Evolutionary conservation across 495 filamentous ascomycete genomes (phyloP), one percentile per base, ranked within the genome.

Genomic region (Penicillium steckii): DNA sequence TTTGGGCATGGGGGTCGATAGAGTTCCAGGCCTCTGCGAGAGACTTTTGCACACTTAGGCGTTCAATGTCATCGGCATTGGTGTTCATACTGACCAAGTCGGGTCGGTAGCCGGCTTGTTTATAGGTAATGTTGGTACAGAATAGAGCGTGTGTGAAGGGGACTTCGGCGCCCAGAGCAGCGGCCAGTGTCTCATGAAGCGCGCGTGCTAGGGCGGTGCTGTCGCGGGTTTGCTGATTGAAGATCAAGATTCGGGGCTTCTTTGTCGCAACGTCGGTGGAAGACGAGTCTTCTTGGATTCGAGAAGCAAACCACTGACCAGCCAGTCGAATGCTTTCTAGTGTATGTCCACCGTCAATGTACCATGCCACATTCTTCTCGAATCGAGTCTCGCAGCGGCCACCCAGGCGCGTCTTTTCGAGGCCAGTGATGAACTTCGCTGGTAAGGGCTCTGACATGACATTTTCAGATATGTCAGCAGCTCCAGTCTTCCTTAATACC

Each of bases 161-260:
- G 2, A 69, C 68, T 10, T 73, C 71, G 8, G 78, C 67, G 6
- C 70, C 68, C 1, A 88, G 70, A 0, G 83, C 77, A 3, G 74
- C 66, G 27, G 81, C 65, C 26, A 97, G 79, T 1, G 83, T 85
- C 21, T 78, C 71, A 54, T 92, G 80, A 17, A 95, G 84, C 1
- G 83, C 78, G 10, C 79, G 69, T 8, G 87, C 86, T n/a, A 88
- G 72, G 9, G 80, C 74, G 23, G 68, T 68, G 47, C 91, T 89
- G 46, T 87, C 80, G 15, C 92, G 85, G 9, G 86, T 90, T 63
- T 97, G 93, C 61, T 98, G 94, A 70, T 98, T 98, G 80, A 97
- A 98, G 44, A 98, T 84, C 47, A 98, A 74, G 45, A 91, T 83
- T n/a, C 85, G 78, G 8, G 63, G 63, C 60, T 57, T 73, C 58